Percentiles rank a stretch among this genome's conserved stretches.
These are phyloP conservation scores for Ambrosiella cleistominuta DNA, from an alignment of 2,329 filamentous ascomycete species.

Conservation along the genomic window DNA sequence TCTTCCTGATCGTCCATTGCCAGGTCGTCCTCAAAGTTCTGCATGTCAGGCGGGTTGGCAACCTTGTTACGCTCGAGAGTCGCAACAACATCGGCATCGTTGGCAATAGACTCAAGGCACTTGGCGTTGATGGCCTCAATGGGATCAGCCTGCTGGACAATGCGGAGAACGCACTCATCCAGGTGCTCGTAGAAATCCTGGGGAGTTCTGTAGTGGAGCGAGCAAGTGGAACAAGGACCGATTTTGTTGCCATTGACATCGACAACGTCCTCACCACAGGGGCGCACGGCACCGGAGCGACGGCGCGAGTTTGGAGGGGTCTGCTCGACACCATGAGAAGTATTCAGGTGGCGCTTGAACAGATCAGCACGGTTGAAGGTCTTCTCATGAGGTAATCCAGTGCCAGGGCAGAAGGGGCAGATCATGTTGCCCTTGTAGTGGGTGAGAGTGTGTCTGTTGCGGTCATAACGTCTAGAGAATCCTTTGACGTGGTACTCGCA, in stretches of 20 bases:
- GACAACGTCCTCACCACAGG: background rate
- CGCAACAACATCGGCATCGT: slow-evolving; percentile 43
- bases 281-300: slow-evolving; percentile 17
- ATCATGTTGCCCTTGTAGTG: slow-evolving; percentile 98
- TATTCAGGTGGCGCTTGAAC: slow-evolving; percentile 84
- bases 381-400: slow-evolving; percentile 78
- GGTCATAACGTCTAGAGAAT: slow-evolving; percentile 90
- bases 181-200: slow-evolving; percentile 98
- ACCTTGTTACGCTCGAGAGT: slow-evolving; percentile 48
- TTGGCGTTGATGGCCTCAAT: slow-evolving; percentile 51
- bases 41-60: slow-evolving; percentile 21
- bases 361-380: slow-evolving; percentile 91
- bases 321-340: slow-evolving; percentile 83
- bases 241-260: slow-evolving; percentile 15
- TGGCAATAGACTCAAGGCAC: slow-evolving; percentile 46
- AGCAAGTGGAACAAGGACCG: slow-evolving; percentile 91
- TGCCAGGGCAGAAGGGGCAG: slow-evolving; percentile 82
- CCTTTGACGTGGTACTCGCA: slow-evolving; percentile 89
- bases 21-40: slow-evolving; percentile 27
- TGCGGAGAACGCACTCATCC: slow-evolving; percentile 56
- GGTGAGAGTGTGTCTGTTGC: slow-evolving; percentile 83
- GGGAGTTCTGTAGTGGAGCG: slow-evolving; percentile 73
- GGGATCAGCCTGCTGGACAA: slow-evolving; percentile 54
- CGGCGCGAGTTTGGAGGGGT: slow-evolving; percentile 82
- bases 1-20: slow-evolving; percentile 36